These are phyloP conservation scores for Gamsiella multidivaricata DNA, from an alignment of 192 early-diverging fungal species.

Conservation along the genomic window DNA sequence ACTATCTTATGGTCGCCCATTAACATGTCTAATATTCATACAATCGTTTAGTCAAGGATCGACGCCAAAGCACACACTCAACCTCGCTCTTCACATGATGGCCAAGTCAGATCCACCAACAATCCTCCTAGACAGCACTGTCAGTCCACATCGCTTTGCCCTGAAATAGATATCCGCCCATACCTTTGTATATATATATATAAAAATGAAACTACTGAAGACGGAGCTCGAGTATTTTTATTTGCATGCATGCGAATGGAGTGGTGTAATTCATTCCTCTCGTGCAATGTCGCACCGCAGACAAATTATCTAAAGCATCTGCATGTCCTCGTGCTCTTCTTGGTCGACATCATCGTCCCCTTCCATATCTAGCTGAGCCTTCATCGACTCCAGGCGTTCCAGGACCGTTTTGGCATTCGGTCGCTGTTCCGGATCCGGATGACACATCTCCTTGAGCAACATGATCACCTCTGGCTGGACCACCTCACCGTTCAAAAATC, in stretches of 20 bases:
- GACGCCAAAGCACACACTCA: constrained; percentile 46
- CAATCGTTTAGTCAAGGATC: constrained; percentile 37
- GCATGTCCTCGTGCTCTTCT: background rate
- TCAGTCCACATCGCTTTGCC: constrained; percentile 38
- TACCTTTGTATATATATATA: no score
- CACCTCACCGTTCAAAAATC: constrained; percentile 50
- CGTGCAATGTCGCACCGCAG: no score
- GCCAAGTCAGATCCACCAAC: constrained; percentile 42
- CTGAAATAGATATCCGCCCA: constrained; percentile 3
- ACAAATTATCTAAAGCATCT: no score
- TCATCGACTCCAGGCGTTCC: constrained; percentile 14
- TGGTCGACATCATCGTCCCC: background rate
- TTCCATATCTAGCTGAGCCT: background rate
- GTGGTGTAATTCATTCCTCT: no score
- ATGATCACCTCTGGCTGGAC: constrained; percentile 24
- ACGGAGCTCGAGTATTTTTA: no score
- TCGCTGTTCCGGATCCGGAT: constrained; percentile 24
- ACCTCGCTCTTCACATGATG: constrained; percentile 51
- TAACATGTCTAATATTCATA: no score
- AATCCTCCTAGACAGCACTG: constrained; percentile 32
- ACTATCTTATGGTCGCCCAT: no score
- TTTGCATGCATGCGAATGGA: no score
- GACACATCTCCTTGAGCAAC: constrained; percentile 49
- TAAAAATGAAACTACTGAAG: no score
- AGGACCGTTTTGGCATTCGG: constrained; percentile 30